These are phyloP conservation scores for Yamadazyma dushanensis DNA, from an alignment of 1,139 yeast species.

Conservation along the genomic window DNA sequence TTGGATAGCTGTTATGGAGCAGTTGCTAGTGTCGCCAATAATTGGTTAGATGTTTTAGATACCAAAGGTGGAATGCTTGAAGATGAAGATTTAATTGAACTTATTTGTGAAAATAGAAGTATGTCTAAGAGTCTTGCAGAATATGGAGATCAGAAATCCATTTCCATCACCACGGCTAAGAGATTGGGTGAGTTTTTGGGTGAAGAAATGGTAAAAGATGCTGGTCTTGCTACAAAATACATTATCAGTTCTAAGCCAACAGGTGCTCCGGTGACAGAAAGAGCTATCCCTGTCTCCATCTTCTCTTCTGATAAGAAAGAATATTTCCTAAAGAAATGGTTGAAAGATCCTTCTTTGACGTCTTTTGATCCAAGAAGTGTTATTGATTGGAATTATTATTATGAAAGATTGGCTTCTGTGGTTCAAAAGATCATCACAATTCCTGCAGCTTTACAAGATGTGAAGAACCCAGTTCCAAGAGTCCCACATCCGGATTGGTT, in stretches of 20 bases:
- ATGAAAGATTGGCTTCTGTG: slow-evolving; percentile 88
- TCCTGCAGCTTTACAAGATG: slow-evolving; percentile 93
- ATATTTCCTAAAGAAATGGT: slow-evolving; percentile 79
- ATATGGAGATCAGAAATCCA: slow-evolving; percentile 87
- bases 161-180: slow-evolving; percentile 92
- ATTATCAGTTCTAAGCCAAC: slow-evolving; percentile 83
- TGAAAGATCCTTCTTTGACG: slow-evolving; percentile 74
- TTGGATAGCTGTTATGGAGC: slow-evolving; percentile 81
- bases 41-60: slow-evolving; percentile 94
- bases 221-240: slow-evolving; percentile 93
- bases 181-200: slow-evolving; percentile 94
- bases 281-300: slow-evolving; percentile 96
- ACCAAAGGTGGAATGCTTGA: slow-evolving; percentile 85
- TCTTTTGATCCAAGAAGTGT: slow-evolving; percentile 86
- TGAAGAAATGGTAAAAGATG: slow-evolving; percentile 96
- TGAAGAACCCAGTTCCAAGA: slow-evolving; percentile 92
- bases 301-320: slow-evolving; percentile 79
- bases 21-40: slow-evolving; percentile 89
- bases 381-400: slow-evolving; percentile 91
- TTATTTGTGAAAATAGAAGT: slow-evolving; percentile 94
- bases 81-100: slow-evolving; percentile 90
- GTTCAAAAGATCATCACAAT: slow-evolving; percentile 93
- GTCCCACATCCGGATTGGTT: slow-evolving; percentile 97
- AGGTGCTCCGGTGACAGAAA: slow-evolving; percentile 89
- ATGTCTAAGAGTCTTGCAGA: slow-evolving; percentile 92